Base-by-base conservation (phyloP, 106 monocot species). In the Gastrodia elata region DNA sequence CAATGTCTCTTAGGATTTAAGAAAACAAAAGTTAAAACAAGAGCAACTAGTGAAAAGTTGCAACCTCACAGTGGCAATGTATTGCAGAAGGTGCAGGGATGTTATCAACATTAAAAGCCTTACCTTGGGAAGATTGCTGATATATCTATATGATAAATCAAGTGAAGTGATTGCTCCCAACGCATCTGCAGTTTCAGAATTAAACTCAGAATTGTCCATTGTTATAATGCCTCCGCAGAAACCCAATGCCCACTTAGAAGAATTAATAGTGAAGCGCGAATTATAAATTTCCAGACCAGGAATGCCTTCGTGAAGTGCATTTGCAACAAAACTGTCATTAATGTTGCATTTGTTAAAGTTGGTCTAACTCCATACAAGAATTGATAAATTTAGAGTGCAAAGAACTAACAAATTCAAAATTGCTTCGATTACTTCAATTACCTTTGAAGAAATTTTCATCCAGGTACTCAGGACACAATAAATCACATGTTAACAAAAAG, bases 281-380 rank as follows among this genome's bases (percentile, higher is more conserved):
- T 93, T 97, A 65, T 80, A 97, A 64, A 97, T 87, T 79, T 97
- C 97, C 75, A 93, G 70, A 6, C 64, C 74, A 40, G 86, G 88
- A 38, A 93, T 72, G 65, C 68, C 77, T 46, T 88, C 77, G 11
- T 81, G 69, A 65, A 98, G 46, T 52, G 77, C 86, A 73, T 83
- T 81, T 79, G 68, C 74, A 78, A 93, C 43, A 68, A 72, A 68
- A 75, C 77, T 71, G 59, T 75, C 67, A 68, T 81, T 74, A 76
- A 71, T 84, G 71, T 46, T 41, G 44, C 38, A 48, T 8, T 59
- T 49, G 38, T 41, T 5, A 77, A 22, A 59, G 77, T 77, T 57
- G 71, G 38, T 76, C 40, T 6, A 7, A 35, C 32, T 32, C 40
- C 48, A n/a, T 26, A 69, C 33, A 27, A 64, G 22, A 32, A 77